Conservation (phyloP, 2,329 filamentous ascomycete genomes). For the Penicillium olsonii region DNA sequence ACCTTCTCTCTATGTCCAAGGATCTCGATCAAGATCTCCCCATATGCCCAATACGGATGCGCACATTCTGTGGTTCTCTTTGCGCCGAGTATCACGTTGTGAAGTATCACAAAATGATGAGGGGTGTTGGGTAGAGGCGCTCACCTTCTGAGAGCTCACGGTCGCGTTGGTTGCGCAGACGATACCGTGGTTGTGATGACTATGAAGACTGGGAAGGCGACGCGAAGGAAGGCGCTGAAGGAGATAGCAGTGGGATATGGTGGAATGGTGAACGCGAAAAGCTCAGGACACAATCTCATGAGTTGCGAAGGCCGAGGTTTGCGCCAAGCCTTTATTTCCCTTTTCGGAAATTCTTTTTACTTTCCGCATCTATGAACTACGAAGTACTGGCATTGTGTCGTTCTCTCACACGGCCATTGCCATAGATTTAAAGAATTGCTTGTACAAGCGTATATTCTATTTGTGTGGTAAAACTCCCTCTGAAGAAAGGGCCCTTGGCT, state of each 20-base stretch:
- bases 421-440: background rate
- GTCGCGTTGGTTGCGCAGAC: background rate
- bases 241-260: background rate
- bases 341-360: conserved; percentile 20
- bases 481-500: conserved; percentile 17
- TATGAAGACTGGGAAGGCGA: conserved; percentile 4
- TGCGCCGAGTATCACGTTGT: background rate
- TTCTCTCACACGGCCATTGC: background rate
- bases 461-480: conserved; percentile 20
- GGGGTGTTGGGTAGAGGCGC: conserved; percentile 15
- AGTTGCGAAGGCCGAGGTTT: conserved; percentile 21
- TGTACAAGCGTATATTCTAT: conserved; percentile 18
- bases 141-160: conserved; percentile 14
- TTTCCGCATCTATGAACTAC: too few species aligned
- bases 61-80: background rate
- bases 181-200: background rate
- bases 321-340: conserved; percentile 24
- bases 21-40: background rate
- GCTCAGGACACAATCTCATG: conserved; percentile 1
- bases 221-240: background rate
- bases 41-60: background rate
- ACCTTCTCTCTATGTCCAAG: background rate
- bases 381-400: too few species aligned
- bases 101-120: conserved; percentile 7
- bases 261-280: conserved; percentile 5